Evolutionary conservation across 768 basidiomycete genomes (phyloP).

Genomic region (Phylloporus sp.): DNA sequence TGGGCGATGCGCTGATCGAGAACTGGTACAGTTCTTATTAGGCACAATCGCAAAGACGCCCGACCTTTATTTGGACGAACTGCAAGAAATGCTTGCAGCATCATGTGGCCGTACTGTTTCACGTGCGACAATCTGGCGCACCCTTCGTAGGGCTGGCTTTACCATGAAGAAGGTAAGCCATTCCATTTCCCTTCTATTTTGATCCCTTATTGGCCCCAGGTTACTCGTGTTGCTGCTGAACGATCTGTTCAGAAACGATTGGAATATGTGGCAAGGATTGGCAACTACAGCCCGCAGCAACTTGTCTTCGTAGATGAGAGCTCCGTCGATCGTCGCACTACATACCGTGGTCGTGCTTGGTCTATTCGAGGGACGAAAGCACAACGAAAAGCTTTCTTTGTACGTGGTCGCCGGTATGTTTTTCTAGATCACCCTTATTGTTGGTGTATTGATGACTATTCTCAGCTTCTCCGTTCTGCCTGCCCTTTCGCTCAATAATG

Average conservation of each 20-base stretch:
- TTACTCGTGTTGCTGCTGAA: not conserved
- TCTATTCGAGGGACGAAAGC: not conserved
- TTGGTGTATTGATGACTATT: not conserved
- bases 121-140: not conserved
- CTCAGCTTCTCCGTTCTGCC: conserved; percentile 4
- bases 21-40: not conserved
- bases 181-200: not conserved
- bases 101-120: not conserved
- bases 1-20: not conserved
- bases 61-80: not conserved
- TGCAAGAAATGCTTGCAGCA: not conserved
- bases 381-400: conserved; percentile 2
- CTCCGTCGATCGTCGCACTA: not conserved
- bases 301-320: not conserved
- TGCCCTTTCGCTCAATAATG: not conserved
- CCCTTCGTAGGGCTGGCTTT: not conserved
- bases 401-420: not conserved
- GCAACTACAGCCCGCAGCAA: not conserved
- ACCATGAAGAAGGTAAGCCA: not conserved
- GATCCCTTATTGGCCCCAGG: not conserved
- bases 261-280: not conserved
- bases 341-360: conserved; percentile 1
- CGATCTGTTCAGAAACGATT: not conserved
- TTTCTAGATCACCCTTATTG: not conserved
- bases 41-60: not conserved